Evolutionary conservation across 805 yeast species (phyloP).

Genomic region (Candida taoyuanica): DNA sequence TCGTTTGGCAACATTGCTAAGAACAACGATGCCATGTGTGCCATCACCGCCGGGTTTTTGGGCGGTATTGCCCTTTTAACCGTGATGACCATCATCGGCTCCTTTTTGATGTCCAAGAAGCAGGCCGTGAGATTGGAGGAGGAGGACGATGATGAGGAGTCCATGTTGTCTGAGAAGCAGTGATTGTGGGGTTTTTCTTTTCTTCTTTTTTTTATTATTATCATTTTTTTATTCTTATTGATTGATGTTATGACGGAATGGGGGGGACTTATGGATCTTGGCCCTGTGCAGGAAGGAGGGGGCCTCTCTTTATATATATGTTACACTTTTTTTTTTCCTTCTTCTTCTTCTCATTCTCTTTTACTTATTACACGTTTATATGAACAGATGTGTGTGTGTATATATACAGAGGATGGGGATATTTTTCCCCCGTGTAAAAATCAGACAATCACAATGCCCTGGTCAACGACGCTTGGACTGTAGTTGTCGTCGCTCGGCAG

Average conservation of each 20-base stretch:
- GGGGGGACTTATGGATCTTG: too few species aligned
- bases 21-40: constrained; percentile 11
- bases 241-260: too few species aligned
- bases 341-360: too few species aligned
- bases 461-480: constrained; percentile 38
- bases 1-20: constrained; percentile 10
- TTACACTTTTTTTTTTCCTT: too few species aligned
- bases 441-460: constrained; percentile 41
- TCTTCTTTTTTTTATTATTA: too few species aligned
- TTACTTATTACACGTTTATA: too few species aligned
- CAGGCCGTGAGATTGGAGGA: constrained; percentile 1
- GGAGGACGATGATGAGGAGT: constrained; percentile 11
- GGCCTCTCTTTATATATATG: too few species aligned
- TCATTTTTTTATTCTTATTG: too few species aligned
- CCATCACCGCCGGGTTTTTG: constrained; percentile 9
- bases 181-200: constrained; percentile 1
- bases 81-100: constrained; percentile 4
- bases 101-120: constrained; percentile 2
- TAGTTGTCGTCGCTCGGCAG: constrained; percentile 55
- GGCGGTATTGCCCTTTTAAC: constrained; percentile 8
- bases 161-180: constrained; percentile 10
- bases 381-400: too few species aligned
- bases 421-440: too few species aligned
- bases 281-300: too few species aligned
- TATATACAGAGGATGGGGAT: too few species aligned